Conservation (phyloP, 2,329 filamentous ascomycete species). For the Elsinoe australis region DNA sequence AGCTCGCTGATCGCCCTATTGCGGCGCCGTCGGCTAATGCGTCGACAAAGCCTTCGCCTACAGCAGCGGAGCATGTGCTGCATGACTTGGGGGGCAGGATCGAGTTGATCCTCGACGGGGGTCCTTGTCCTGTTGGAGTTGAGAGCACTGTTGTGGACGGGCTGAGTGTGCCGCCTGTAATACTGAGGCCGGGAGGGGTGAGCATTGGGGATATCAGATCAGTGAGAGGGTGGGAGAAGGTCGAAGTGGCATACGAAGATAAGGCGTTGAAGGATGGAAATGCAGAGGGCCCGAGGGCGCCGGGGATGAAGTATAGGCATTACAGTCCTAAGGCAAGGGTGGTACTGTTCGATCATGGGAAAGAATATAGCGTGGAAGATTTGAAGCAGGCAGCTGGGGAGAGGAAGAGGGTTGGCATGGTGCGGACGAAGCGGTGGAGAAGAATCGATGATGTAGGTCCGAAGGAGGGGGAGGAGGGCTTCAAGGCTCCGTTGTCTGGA, state of each 20-base stretch:
- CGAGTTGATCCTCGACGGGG: conserved; percentile 80
- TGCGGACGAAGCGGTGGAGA: conserved; percentile 33
- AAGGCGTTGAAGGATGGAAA: conserved; percentile 55
- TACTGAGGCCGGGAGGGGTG: conserved; percentile 80
- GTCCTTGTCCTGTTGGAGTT: conserved; percentile 77
- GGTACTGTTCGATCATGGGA: conserved; percentile 64
- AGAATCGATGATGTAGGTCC: conserved; percentile 16
- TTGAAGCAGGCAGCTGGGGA: conserved; percentile 26
- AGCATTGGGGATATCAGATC: conserved; percentile 68
- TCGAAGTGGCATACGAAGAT: conserved; percentile 72
- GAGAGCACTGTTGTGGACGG: conserved; percentile 97
- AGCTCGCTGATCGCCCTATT: conserved; percentile 66
- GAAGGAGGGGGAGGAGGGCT: neutral
- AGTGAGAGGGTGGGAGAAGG: conserved; percentile 73
- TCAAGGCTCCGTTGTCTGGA: too few species aligned
- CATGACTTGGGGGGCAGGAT: conserved; percentile 79
- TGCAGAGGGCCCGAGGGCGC: conserved; percentile 59
- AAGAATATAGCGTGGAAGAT: conserved; percentile 27
- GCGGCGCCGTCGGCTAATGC: conserved; percentile 93
- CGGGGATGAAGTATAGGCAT: conserved; percentile 98
- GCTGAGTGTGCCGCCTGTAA: conserved; percentile 67
- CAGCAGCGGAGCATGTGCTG: conserved; percentile 78
- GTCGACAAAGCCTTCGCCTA: conserved; percentile 86
- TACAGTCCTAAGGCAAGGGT: conserved; percentile 89
- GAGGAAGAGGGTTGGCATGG: conserved; percentile 33